Percentiles rank a stretch among this genome's conserved stretches.
Conservation (phyloP, 2,329 filamentous ascomycete genomes). For the Curvularia verruculosa region DNA sequence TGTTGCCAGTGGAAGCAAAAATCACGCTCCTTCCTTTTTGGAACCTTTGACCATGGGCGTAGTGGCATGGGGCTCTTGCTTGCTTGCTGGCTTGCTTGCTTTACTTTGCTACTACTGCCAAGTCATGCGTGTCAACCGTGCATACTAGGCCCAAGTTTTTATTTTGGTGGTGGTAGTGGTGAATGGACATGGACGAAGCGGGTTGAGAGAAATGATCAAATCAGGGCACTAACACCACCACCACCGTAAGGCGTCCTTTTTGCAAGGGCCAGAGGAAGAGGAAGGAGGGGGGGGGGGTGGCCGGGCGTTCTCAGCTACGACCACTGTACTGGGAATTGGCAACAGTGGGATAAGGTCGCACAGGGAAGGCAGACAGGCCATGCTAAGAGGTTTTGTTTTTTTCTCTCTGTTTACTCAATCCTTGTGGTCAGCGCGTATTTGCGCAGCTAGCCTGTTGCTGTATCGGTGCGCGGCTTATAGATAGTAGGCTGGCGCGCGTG, state of each 20-base stretch:
- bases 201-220: background rate
- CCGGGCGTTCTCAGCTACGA: slow-evolving; percentile 2
- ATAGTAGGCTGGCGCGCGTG: background rate
- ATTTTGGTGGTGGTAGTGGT: too few relatives aligned
- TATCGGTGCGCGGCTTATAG: slow-evolving; percentile 29
- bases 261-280: background rate
- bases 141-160: background rate
- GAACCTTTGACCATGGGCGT: slow-evolving; percentile 1
- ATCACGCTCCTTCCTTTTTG: slow-evolving; percentile 12
- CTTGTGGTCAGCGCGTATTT: slow-evolving; percentile 30
- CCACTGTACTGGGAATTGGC: slow-evolving; percentile 4
- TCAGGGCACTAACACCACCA: too few relatives aligned
- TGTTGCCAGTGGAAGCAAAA: slow-evolving; percentile 2
- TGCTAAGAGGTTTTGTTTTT: background rate
- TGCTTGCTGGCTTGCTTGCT: too few relatives aligned
- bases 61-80: background rate
- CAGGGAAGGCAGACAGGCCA: slow-evolving; percentile 5
- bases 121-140: slow-evolving; percentile 9
- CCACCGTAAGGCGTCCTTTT: background rate
- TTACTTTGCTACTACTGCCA: background rate
- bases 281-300: background rate
- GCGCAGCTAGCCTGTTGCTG: slow-evolving; percentile 23
- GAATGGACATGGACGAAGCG: background rate
- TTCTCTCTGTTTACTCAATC: background rate
- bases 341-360: slow-evolving; percentile 11